These are phyloP conservation scores for Sanghuangporus weigelae DNA, from an alignment of 1,284 basidiomycete species.

Conservation along the genomic window DNA sequence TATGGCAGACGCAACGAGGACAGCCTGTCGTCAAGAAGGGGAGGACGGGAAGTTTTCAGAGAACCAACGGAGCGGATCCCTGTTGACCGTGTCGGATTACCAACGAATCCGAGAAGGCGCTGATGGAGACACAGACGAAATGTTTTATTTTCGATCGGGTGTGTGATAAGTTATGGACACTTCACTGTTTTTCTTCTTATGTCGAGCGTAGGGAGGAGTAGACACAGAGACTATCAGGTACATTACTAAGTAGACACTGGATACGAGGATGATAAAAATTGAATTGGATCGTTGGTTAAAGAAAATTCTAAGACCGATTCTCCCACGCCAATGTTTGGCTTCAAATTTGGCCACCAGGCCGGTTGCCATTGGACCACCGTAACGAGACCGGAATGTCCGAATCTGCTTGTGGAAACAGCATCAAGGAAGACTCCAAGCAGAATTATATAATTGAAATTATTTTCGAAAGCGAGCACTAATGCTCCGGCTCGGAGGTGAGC, in stretches of 20 bases:
- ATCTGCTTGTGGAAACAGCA: neutral
- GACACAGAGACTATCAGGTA: neutral
- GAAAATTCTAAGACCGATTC: neutral
- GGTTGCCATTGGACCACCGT: neutral
- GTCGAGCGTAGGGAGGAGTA: neutral
- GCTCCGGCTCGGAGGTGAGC: neutral
- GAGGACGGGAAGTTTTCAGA: neutral
- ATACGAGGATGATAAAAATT: neutral
- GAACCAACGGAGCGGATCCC: conserved; percentile 7
- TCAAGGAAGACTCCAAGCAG: neutral
- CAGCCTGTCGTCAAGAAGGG: neutral
- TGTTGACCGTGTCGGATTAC: conserved; percentile 22
- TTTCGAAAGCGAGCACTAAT: neutral
- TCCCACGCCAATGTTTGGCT: neutral
- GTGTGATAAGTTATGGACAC: neutral
- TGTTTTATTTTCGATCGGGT: conserved; percentile 1
- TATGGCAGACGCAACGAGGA: neutral
- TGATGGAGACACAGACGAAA: conserved; percentile 4
- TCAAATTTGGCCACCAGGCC: neutral
- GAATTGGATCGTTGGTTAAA: neutral
- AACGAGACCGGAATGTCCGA: conserved; percentile 6
- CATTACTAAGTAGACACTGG: neutral
- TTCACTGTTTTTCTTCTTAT: neutral
- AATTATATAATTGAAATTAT: neutral
- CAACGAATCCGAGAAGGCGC: conserved; percentile 21